Conservation (phyloP, 2,329 filamentous ascomycete species). For the Colletotrichum falcatum region DNA sequence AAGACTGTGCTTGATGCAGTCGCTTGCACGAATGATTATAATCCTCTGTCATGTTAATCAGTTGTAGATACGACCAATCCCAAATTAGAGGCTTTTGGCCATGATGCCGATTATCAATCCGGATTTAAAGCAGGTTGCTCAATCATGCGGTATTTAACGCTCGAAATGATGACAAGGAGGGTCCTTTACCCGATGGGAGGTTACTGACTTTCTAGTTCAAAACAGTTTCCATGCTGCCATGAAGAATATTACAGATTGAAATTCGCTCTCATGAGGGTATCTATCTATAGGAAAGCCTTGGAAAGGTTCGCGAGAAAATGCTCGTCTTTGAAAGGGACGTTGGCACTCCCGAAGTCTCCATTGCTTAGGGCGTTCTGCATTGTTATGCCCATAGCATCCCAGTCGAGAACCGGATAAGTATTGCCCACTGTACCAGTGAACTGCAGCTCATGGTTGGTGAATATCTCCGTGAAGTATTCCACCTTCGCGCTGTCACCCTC, state of each 20-base stretch:
- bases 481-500: slow-evolving; percentile 45
- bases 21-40: too few relatives aligned
- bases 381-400: slow-evolving; percentile 54
- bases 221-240: not conserved
- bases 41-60: not conserved
- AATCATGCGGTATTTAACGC: not conserved
- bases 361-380: slow-evolving; percentile 51
- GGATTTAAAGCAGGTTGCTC: not conserved
- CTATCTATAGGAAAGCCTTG: slow-evolving; percentile 8
- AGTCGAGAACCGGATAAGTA: slow-evolving; percentile 56
- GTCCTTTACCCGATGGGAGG: not conserved
- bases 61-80: not conserved
- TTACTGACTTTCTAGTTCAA: not conserved
- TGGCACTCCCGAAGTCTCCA: slow-evolving; percentile 56
- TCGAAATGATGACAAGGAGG: not conserved
- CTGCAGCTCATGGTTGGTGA: slow-evolving; percentile 52
- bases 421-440: slow-evolving; percentile 53
- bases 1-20: too few relatives aligned
- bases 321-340: slow-evolving; percentile 54
- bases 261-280: too few relatives aligned
- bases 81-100: not conserved
- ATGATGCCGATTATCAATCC: not conserved
- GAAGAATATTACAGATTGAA: not conserved
- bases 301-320: slow-evolving; percentile 42
- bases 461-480: slow-evolving; percentile 49